Percentiles rank a stretch among this genome's conserved stretches.
Conservation (phyloP, 192 early-diverging fungal species). For the Jimgerdemannia flammicorona region DNA sequence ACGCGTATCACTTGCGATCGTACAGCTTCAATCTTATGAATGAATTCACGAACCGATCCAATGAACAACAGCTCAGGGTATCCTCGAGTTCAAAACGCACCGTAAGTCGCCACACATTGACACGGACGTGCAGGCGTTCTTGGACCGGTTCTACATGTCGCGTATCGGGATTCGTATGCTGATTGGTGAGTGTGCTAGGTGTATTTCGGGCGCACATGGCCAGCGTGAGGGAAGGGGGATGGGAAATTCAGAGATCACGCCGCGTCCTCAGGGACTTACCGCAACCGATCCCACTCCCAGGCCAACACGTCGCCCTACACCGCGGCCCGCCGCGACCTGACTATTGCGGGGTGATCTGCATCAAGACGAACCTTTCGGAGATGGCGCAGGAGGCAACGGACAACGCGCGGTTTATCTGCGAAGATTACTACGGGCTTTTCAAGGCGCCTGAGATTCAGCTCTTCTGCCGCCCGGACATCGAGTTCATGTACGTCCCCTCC, state of each 20-base stretch:
- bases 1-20: neutral
- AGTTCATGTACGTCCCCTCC: slow-evolving; percentile 95
- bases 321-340: slow-evolving; percentile 57
- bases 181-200: slow-evolving; percentile 69
- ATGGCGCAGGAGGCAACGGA: slow-evolving; percentile 86
- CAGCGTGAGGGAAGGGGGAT: neutral
- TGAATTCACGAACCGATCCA: too few species aligned
- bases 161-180: slow-evolving; percentile 98
- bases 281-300: too few species aligned
- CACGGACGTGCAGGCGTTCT: slow-evolving; percentile 81
- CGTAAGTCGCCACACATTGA: slow-evolving; percentile 45
- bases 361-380: slow-evolving; percentile 75
- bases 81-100: slow-evolving; percentile 84
- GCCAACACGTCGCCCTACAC: slow-evolving; percentile 75
- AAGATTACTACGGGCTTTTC: slow-evolving; percentile 87
- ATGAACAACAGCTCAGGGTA: slow-evolving; percentile 72
- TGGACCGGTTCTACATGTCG: slow-evolving; percentile 96
- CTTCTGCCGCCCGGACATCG: slow-evolving; percentile 68
- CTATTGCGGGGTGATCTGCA: slow-evolving; percentile 95
- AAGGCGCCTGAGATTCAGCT: slow-evolving; percentile 76
- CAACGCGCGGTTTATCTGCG: slow-evolving; percentile 86
- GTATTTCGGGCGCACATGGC: neutral
- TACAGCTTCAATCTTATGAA: too few species aligned
- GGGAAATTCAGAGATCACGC: too few species aligned
- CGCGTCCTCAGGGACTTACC: too few species aligned